These are phyloP conservation scores for Cladorrhinum samala DNA, from an alignment of 495 filamentous ascomycete genomes.

Conservation along the genomic window DNA sequence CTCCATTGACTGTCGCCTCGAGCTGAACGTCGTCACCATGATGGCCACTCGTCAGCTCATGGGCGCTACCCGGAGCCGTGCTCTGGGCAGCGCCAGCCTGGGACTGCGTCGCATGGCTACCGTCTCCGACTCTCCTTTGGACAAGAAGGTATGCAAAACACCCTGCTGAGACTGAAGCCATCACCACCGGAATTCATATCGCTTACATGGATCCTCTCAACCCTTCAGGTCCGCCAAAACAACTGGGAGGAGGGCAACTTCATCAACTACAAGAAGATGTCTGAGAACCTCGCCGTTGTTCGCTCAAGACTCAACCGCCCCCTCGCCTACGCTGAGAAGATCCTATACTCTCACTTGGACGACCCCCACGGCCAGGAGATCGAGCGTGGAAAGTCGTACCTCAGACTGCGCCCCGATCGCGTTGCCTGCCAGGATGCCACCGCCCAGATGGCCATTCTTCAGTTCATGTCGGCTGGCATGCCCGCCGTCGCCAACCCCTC, in stretches of 20 bases:
- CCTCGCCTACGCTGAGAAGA: constrained; percentile 95
- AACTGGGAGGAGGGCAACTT: constrained; percentile 52
- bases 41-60: constrained; percentile 50
- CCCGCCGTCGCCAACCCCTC: constrained; percentile 88
- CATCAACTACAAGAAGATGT: constrained; percentile 85
- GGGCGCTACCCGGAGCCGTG: constrained; percentile 47
- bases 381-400: constrained; percentile 89
- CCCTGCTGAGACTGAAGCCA: background rate
- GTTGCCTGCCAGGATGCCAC: constrained; percentile 99
- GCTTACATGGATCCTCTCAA: constrained; percentile 15
- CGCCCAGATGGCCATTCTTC: constrained; percentile 98
- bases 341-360: constrained; percentile 97
- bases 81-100: constrained; percentile 36
- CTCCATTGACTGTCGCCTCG: constrained; percentile 27
- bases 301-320: constrained; percentile 83
- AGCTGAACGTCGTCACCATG: constrained; percentile 43
- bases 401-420: constrained; percentile 92
- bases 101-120: constrained; percentile 51
- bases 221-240: constrained; percentile 33
- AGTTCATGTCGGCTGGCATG: constrained; percentile 99
- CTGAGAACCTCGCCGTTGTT: constrained; percentile 89
- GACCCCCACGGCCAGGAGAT: constrained; percentile 95
- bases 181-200: background rate
- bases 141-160: constrained; percentile 40
- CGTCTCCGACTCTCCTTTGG: constrained; percentile 45